Evolutionary conservation across 331 rosid species (phyloP), one percentile per base, ranked within the genome.

Genomic region (Acacia concinna): DNA sequence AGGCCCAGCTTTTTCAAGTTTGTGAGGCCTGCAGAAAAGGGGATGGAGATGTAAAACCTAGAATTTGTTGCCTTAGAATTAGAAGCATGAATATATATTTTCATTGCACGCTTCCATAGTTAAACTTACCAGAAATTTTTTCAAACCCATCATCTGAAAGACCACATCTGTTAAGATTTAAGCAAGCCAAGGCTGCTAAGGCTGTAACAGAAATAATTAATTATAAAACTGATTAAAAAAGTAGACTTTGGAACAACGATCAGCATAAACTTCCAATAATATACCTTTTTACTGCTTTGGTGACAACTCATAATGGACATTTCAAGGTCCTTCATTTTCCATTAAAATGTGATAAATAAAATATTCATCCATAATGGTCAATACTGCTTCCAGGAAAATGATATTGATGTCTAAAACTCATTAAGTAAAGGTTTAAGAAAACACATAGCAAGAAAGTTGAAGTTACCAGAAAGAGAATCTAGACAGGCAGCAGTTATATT

Each of bases 161-260:
- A 73, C 46, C 28, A 20, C 97, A 89, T 82, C 94, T 86, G 80
- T 85, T 89, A 59, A 91, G 92, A 82, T 91, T 88, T 74, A 89
- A 86, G 87, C 68, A 80, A 46, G 83, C 86, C 86, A 91, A 77
- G 68, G 92, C 73, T 34, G 65, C 77, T 44, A 91, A 82, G 68
- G 85, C 94, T 91, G 88, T 68, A 78, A 21, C 60, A 76, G 64
- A 69, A 25, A 51, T 37, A 23, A 68, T 67, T 40, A 60, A 25
- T 59, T 56, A 21, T 9, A 56, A 23, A 77, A 30, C 65, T 81
- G 44, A 43, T 71, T 3, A 25, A 35, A 20, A 47, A 75, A 44
- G 31, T 31, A 32, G 73, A 74, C 49, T 73, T 12, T 68, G 73
- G 77, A 75, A 71, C 49, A 46, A 59, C 37, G 65, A 47, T 30